A percentile compares a stretch with the other conserved stretches of the same genome.
These are phyloP conservation scores for Cardiospermum halicacabum DNA, from an alignment of 345 rosid genomes.

Conservation along the genomic window DNA sequence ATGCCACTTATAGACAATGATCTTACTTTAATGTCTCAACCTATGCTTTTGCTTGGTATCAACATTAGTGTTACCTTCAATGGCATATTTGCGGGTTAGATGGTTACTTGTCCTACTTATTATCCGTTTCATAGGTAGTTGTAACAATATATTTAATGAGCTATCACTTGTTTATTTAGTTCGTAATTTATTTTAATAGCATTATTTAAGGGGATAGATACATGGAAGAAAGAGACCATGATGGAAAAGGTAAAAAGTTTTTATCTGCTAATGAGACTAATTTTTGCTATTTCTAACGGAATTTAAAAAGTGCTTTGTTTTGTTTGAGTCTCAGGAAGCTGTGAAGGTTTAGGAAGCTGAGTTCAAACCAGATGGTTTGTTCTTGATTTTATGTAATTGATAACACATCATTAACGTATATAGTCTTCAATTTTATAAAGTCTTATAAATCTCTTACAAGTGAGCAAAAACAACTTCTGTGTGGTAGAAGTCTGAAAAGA, in stretches of 20 bases:
- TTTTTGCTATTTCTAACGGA: conserved; percentile 6
- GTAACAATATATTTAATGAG: background rate
- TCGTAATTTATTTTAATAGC: conserved; percentile 25
- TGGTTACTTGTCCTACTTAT: conserved; percentile 54
- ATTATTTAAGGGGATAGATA: conserved; percentile 55
- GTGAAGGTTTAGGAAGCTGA: conserved; percentile 42
- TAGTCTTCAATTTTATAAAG: background rate
- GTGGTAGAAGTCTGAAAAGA: no score
- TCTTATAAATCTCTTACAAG: background rate
- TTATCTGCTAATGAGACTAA: background rate
- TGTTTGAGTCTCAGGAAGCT: conserved; percentile 39
- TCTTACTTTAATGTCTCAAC: conserved; percentile 47
- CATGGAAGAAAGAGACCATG: conserved; percentile 65
- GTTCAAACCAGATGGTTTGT: conserved; percentile 37
- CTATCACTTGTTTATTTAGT: background rate
- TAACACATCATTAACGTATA: no score
- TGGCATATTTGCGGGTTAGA: conserved; percentile 55
- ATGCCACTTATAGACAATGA: conserved; percentile 56
- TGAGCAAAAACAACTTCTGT: no score
- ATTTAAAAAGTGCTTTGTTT: conserved; percentile 10
- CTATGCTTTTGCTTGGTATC: conserved; percentile 61
- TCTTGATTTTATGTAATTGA: no score
- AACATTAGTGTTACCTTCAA: conserved; percentile 52
- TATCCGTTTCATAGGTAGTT: conserved; percentile 42
- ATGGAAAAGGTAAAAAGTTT: conserved; percentile 46